A percentile compares a stretch with the other conserved stretches of the same genome.
These are phyloP conservation scores for Xylaria multiplex DNA, from an alignment of 2,329 filamentous ascomycete species.

Conservation along the genomic window DNA sequence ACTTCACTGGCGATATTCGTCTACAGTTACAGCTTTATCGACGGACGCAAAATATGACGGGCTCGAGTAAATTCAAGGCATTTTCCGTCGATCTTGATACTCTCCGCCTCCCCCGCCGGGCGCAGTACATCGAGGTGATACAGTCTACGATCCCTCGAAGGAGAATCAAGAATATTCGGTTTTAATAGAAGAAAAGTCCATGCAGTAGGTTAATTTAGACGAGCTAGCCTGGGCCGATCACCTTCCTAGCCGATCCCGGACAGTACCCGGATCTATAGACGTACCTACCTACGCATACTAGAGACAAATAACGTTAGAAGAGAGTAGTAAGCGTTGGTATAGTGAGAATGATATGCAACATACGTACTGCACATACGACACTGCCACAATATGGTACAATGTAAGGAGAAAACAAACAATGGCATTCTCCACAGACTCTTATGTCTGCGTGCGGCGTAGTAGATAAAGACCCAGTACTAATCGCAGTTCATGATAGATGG, in stretches of 20 bases:
- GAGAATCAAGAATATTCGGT: constrained; percentile 21
- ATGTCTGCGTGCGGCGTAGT: constrained; percentile 33
- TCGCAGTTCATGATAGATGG: constrained; percentile 6
- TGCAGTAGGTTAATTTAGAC: constrained; percentile 32
- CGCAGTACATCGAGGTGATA: constrained; percentile 19
- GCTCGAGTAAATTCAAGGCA: neutral
- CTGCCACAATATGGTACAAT: constrained; percentile 12
- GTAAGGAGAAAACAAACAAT: constrained; percentile 4
- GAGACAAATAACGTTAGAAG: constrained; percentile 8
- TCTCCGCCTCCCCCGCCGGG: constrained; percentile 17
- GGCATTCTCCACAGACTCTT: constrained; percentile 6
- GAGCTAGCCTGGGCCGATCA: constrained; percentile 18
- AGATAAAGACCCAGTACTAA: constrained; percentile 21
- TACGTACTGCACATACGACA: constrained; percentile 16
- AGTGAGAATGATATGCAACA: constrained; percentile 13
- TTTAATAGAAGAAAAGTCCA: constrained; percentile 27
- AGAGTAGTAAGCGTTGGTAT: constrained; percentile 14
- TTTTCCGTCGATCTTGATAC: constrained; percentile 10
- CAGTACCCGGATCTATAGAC: constrained; percentile 21
- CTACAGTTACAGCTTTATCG: neutral
- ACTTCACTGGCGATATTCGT: constrained; percentile 11
- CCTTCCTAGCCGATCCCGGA: constrained; percentile 20
- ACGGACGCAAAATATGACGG: neutral
- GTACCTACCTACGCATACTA: constrained; percentile 1
- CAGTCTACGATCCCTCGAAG: constrained; percentile 26